A percentile compares a stretch with the other conserved stretches of the same genome.
phyloP scores from a whole-genome alignment of 495 filamentous ascomycete species.

The Penicillium mononematosum region DNA sequence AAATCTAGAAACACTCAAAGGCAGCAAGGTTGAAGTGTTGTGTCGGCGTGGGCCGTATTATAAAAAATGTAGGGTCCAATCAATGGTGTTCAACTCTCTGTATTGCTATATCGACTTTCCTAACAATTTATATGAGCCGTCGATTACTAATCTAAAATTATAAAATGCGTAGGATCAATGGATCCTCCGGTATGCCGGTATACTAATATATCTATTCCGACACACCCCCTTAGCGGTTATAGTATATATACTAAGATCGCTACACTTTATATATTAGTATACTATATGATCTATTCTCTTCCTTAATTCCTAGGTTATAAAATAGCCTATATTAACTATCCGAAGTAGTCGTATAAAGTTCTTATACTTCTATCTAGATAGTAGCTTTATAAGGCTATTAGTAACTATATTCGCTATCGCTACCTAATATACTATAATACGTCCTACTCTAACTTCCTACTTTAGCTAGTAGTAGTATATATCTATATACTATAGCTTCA shows the following conservation, averaged over 20 bases:
- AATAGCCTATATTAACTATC: constrained; percentile 6
- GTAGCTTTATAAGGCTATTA: constrained; percentile 19
- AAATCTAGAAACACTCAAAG: too few relatives aligned
- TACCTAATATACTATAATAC: constrained; percentile 5
- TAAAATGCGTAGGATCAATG: too few relatives aligned
- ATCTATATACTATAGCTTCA: constrained; percentile 20
- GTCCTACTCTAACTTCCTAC: constrained; percentile 10
- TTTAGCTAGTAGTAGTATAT: constrained; percentile 19
- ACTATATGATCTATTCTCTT: neutral
- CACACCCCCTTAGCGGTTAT: neutral
- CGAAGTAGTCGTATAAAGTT: constrained; percentile 3
- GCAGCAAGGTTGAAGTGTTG: too few relatives aligned
- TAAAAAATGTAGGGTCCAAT: too few relatives aligned
- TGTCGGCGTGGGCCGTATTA: too few relatives aligned
- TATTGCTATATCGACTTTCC: too few relatives aligned
- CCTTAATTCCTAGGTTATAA: neutral
- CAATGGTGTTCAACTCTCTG: too few relatives aligned
- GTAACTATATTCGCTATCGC: constrained; percentile 11
- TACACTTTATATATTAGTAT: neutral
- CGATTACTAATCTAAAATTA: too few relatives aligned
- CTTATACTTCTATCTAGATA: neutral
- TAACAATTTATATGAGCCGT: too few relatives aligned
- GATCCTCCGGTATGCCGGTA: too few relatives aligned
- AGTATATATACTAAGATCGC: neutral
- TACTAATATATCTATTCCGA: too few relatives aligned